Evolutionary conservation across 2,329 filamentous ascomycete genomes (phyloP), one percentile per base, ranked within the genome.

Genomic region (Arthrinium puccinioides): DNA sequence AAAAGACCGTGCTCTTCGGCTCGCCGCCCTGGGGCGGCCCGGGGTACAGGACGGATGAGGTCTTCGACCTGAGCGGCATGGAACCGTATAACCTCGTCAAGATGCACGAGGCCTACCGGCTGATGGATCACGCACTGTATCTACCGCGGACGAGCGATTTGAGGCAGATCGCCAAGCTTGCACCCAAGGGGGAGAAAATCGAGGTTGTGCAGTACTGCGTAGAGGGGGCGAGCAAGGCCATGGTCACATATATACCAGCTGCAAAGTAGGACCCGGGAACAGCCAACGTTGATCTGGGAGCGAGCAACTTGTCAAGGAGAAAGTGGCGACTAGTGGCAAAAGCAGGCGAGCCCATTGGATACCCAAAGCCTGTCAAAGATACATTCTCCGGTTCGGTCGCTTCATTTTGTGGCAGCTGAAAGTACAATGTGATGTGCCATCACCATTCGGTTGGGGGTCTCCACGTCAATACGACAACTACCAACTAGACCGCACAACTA

Each of bases 121-220:
- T 51, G 10, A 69, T 77, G 61, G 72, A 74, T 39, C 74, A 75
- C 36, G 85, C 84, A 2, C 69, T 98, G 6, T 98, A 84, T 53
- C 68, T 98, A 14, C 92, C 94, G 1, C 74, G 94, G 41, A 92
- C 83, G 2, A 90, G 87, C 44, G 81, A 95, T 57, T 57, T 95
- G 36, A 74, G 79, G 35, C 88, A 95, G 60, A 70, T 95, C 44
- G 84, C 86, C 4, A 70, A 60, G 45, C 53, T 82, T 21, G 66
- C 63, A 1, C 66, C 67, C 5, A 41, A 19, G 1, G 36, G 21
- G 8, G 41, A 58, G 18, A 84, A 83, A 61, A 68, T 87, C 14
- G 77, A 83, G 30, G 80, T 90, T 19, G 77, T 86, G 33, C 92
- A 98, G 64, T 97, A 97, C 57, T 95, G 89, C 55, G 86, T 94